A percentile compares a stretch with the other conserved stretches of the same genome.
phyloP scores from a whole-genome alignment of 1,284 basidiomycete species.

The Volvariella surrecta region DNA sequence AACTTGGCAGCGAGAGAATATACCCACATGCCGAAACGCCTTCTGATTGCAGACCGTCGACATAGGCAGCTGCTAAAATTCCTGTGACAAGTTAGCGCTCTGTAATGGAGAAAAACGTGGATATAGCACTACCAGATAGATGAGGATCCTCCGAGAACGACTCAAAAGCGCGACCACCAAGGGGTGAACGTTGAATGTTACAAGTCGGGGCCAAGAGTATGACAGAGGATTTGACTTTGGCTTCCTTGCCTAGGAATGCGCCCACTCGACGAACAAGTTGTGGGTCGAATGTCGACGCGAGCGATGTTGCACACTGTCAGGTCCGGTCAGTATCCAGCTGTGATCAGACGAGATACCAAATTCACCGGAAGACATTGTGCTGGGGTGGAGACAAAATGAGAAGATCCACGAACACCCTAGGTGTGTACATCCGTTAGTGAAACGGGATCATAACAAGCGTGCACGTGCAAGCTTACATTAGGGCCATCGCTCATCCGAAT shows the following conservation, averaged over 20 bases:
- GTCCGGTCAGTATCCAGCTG: conserved; percentile 4
- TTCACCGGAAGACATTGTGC: conserved; percentile 55
- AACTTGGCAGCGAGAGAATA: conserved; percentile 8
- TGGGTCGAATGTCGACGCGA: conserved; percentile 57
- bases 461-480: conserved; percentile 34
- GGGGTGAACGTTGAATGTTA: conserved; percentile 59
- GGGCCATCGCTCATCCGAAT: conserved; percentile 63
- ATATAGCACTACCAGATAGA: conserved; percentile 37
- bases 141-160: conserved; percentile 64
- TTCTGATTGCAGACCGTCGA: conserved; percentile 56
- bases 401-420: conserved; percentile 64
- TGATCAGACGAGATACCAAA: conserved; percentile 5
- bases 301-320: conserved; percentile 53
- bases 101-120: background rate
- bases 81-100: conserved; percentile 25
- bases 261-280: conserved; percentile 47
- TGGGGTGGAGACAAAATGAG: conserved; percentile 53
- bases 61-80: conserved; percentile 51
- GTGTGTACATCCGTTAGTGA: conserved; percentile 5
- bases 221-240: conserved; percentile 55
- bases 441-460: conserved; percentile 6
- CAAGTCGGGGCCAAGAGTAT: conserved; percentile 60
- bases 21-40: conserved; percentile 54
- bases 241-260: conserved; percentile 48
- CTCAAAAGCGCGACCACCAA: conserved; percentile 60